Percentiles rank a stretch among this genome's conserved stretches.
These are phyloP conservation scores for Tylopilus felleus DNA, from an alignment of 768 basidiomycete genomes.

Conservation along the genomic window DNA sequence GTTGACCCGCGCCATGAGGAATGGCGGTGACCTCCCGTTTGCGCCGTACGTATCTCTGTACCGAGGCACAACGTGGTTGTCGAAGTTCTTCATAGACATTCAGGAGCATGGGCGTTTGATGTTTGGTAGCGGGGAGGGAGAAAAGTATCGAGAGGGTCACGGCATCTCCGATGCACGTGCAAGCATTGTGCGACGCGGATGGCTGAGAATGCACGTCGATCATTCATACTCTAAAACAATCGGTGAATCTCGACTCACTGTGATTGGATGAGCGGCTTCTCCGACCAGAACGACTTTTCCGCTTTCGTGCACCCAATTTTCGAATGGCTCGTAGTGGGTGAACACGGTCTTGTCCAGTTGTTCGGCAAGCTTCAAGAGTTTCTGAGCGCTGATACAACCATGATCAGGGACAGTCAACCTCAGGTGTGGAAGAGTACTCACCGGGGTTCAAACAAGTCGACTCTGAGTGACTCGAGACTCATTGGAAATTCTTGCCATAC, in stretches of 20 bases:
- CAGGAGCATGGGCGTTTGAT: conserved; percentile 48
- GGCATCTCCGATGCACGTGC: conserved; percentile 57
- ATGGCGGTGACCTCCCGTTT: conserved; percentile 42
- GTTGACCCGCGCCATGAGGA: conserved; percentile 42
- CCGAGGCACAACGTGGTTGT: conserved; percentile 41
- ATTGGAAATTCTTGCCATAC: conserved; percentile 8
- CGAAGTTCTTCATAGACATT: conserved; percentile 57
- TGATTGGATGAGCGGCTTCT: conserved; percentile 56
- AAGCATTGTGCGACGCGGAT: conserved; percentile 43
- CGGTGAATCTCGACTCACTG: conserved; percentile 30
- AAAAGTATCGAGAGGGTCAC: conserved; percentile 57
- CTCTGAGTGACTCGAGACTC: conserved; percentile 10
- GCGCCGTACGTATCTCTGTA: conserved; percentile 40
- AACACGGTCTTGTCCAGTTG: conserved; percentile 29
- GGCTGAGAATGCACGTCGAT: conserved; percentile 36
- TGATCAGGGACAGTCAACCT: background rate
- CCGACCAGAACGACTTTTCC: conserved; percentile 52
- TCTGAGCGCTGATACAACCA: conserved; percentile 12
- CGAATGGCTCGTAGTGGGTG: conserved; percentile 36
- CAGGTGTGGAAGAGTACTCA: background rate
- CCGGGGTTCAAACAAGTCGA: conserved; percentile 22
- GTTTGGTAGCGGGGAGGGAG: conserved; percentile 41
- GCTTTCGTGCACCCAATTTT: conserved; percentile 49
- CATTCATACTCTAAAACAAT: background rate
- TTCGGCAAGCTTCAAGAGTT: conserved; percentile 15